Evolutionary conservation across 139 green algal species (phyloP).

Genomic region (Chlamydomonas sp.): DNA sequence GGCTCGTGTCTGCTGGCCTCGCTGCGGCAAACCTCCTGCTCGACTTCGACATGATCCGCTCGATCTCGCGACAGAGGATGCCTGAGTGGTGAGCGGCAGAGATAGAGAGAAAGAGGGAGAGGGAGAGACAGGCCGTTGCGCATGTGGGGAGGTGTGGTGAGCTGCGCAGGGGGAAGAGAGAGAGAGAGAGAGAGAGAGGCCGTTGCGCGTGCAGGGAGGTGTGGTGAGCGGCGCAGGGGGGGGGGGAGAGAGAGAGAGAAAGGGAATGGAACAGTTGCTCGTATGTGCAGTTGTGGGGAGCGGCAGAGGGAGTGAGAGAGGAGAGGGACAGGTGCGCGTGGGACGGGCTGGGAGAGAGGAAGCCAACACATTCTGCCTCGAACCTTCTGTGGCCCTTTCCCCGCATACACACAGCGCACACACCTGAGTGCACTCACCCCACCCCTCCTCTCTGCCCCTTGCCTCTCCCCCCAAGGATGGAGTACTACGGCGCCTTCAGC

Average conservation of each 20-base stretch:
- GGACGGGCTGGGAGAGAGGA: too few species aligned
- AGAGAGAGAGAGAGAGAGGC: background rate
- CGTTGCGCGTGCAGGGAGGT: too few species aligned
- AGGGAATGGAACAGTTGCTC: too few species aligned
- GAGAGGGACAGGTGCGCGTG: too few species aligned
- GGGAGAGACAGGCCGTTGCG: background rate
- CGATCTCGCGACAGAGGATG: slow-evolving; percentile 19
- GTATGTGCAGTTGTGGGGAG: too few species aligned
- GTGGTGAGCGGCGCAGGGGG: too few species aligned
- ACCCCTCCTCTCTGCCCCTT: background rate
- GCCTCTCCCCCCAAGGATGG: slow-evolving; percentile 25
- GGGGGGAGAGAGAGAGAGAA: too few species aligned
- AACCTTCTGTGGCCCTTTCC: too few species aligned
- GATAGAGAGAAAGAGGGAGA: too few species aligned
- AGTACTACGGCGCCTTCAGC: slow-evolving; percentile 41
- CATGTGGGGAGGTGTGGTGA: background rate
- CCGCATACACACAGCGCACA: too few species aligned
- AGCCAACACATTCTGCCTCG: too few species aligned
- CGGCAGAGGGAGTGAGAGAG: too few species aligned
- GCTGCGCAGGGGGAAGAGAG: background rate
- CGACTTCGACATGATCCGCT: slow-evolving; percentile 38
- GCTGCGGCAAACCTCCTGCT: slow-evolving; percentile 46
- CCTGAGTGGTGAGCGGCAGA: slow-evolving; percentile 43
- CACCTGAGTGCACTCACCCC: background rate
- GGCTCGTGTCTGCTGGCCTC: slow-evolving; percentile 33